A percentile compares a stretch with the other conserved stretches of the same genome.
Conservation (phyloP, 148 eudicot species). For the Diospyros lotus region DNA sequence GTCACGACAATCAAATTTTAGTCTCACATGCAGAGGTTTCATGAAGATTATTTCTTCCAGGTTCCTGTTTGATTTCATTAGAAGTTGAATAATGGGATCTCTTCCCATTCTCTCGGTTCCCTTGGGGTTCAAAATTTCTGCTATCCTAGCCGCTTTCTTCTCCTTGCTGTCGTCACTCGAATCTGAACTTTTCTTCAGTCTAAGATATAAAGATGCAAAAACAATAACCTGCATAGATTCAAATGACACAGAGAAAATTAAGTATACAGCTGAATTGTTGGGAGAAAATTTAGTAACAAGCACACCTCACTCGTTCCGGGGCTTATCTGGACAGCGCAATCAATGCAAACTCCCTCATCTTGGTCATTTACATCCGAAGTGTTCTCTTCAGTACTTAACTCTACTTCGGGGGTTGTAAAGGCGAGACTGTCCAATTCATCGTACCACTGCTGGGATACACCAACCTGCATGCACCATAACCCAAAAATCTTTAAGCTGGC, state of each 20-base stretch:
- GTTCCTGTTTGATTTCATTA: constrained; percentile 40
- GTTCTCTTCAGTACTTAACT: constrained; percentile 24
- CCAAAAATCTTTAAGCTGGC: background rate
- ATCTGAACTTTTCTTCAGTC: constrained; percentile 33
- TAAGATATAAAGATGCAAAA: constrained; percentile 67
- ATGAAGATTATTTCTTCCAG: constrained; percentile 62
- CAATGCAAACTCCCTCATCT: constrained; percentile 56
- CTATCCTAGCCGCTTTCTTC: constrained; percentile 48
- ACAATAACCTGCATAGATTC: constrained; percentile 51
- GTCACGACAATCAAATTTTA: constrained; percentile 44
- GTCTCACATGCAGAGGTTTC: constrained; percentile 59
- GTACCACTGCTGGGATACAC: constrained; percentile 83
- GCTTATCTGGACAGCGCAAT: constrained; percentile 69
- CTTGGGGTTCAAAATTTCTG: constrained; percentile 41
- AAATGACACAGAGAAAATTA: background rate
- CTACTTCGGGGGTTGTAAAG: constrained; percentile 33
- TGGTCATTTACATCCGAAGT: constrained; percentile 23
- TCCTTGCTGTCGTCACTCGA: constrained; percentile 25
- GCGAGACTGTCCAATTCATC: constrained; percentile 75
- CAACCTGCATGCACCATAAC: constrained; percentile 47
- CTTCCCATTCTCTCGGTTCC: constrained; percentile 20
- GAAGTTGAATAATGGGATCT: constrained; percentile 33
- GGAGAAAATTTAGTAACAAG: background rate
- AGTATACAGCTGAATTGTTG: background rate
- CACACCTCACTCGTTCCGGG: constrained; percentile 96